Evolutionary conservation across 169 alveolate genomes (phyloP).

Genomic region (Cryptosporidium tyzzeri): DNA sequence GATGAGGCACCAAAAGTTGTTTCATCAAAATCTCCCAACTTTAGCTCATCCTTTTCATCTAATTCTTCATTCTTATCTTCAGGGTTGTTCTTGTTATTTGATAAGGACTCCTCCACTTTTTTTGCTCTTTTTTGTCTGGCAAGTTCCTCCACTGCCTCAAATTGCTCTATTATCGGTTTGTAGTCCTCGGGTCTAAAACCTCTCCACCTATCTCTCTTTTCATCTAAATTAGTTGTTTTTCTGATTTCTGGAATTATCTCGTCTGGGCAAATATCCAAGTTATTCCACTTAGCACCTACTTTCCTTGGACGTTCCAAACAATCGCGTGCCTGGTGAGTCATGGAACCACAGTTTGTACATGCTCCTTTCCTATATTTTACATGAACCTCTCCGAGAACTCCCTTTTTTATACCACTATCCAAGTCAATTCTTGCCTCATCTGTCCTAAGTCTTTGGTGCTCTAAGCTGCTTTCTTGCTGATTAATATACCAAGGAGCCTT

Average conservation of each 20-base stretch:
- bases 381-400: constrained; percentile 77
- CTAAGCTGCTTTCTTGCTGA: constrained; percentile 82
- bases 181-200: constrained; percentile 94
- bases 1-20: constrained; percentile 82
- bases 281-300: constrained; percentile 95
- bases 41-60: constrained; percentile 80
- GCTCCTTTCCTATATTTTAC: constrained; percentile 94
- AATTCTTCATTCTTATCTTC: not conserved
- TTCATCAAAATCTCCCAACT: constrained; percentile 75
- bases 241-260: constrained; percentile 85
- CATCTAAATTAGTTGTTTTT: constrained; percentile 85
- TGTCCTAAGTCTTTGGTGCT: constrained; percentile 83
- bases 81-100: not conserved
- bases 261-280: constrained; percentile 91
- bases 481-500: constrained; percentile 89
- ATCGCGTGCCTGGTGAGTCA: constrained; percentile 95
- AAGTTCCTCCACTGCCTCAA: constrained; percentile 90
- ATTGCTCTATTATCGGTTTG: constrained; percentile 87
- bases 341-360: constrained; percentile 99
- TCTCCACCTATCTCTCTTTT: constrained; percentile 97
- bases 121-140: constrained; percentile 85
- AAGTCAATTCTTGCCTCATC: constrained; percentile 76
- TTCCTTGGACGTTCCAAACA: constrained; percentile 98
- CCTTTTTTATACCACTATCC: constrained; percentile 61
- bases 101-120: constrained; percentile 77